These are phyloP conservation scores for Penicillium parvum DNA, from an alignment of 495 filamentous ascomycete species.

Conservation along the genomic window DNA sequence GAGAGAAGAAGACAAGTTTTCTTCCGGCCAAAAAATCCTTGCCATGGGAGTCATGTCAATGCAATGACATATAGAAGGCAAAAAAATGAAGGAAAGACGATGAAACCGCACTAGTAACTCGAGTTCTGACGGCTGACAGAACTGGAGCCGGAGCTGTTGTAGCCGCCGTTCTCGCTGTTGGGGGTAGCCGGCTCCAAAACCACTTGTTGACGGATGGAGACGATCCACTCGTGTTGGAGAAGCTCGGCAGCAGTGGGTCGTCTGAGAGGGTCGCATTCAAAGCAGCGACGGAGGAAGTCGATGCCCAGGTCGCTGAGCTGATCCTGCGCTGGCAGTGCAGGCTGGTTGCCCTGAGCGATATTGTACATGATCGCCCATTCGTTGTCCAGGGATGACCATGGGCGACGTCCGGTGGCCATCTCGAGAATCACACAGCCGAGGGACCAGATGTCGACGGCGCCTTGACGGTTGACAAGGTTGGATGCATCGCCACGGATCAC, in stretches of 20 bases:
- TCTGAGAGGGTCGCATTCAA: conserved; percentile 76
- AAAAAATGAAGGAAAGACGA: neutral
- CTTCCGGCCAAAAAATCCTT: conserved; percentile 1
- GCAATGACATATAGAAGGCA: neutral
- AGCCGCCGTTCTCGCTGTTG: conserved; percentile 32
- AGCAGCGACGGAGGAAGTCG: conserved; percentile 84
- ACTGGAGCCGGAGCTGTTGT: conserved; percentile 29
- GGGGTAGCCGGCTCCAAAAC: conserved; percentile 51
- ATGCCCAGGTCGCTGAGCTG: conserved; percentile 81
- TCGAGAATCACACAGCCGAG: conserved; percentile 95
- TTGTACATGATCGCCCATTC: conserved; percentile 99
- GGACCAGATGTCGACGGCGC: conserved; percentile 96
- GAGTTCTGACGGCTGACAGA: conserved; percentile 36
- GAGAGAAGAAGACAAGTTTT: neutral
- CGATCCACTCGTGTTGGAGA: conserved; percentile 95
- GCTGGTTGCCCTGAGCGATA: conserved; percentile 92
- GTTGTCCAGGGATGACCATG: conserved; percentile 97
- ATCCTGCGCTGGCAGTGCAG: conserved; percentile 72
- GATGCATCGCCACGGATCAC: conserved; percentile 81
- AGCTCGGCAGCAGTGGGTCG: conserved; percentile 82
- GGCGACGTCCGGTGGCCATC: conserved; percentile 92
- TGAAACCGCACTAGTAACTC: conserved; percentile 25
- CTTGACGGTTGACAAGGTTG: conserved; percentile 55
- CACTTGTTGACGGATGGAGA: conserved; percentile 57
- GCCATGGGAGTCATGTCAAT: neutral